phyloP scores from a whole-genome alignment of 2,329 filamentous ascomycete genomes.

The Verticillium klebahnii region DNA sequence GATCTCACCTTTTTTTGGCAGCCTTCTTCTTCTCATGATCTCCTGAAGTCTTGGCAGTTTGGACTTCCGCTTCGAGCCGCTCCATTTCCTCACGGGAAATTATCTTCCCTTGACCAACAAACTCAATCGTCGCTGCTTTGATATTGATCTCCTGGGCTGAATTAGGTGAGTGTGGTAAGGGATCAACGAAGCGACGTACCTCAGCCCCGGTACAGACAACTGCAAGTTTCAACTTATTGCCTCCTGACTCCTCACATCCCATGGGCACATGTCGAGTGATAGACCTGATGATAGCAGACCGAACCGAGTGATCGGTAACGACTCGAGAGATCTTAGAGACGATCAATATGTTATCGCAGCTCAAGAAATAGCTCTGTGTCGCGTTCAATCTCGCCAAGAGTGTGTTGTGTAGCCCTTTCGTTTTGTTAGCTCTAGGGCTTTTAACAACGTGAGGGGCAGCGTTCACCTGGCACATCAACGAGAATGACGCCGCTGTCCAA shows the following conservation, averaged over 20 bases:
- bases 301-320: conserved; percentile 25
- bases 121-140: conserved; percentile 17
- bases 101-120: conserved; percentile 18
- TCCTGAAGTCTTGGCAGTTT: conserved; percentile 14
- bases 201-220: conserved; percentile 28
- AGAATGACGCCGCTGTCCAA: conserved; percentile 27
- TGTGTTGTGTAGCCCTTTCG: conserved; percentile 21
- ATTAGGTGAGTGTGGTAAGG: not conserved
- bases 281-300: conserved; percentile 22
- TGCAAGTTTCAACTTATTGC: conserved; percentile 20
- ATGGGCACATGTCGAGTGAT: conserved; percentile 21
- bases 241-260: conserved; percentile 20
- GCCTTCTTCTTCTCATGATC: conserved; percentile 17
- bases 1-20: conserved; percentile 17
- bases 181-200: conserved; percentile 10
- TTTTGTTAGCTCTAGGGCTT: not conserved
- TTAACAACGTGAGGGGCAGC: too few relatives aligned
- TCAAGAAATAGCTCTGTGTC: conserved; percentile 27
- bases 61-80: conserved; percentile 21
- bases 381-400: conserved; percentile 27
- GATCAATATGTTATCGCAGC: conserved; percentile 28
- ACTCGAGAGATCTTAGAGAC: conserved; percentile 27
- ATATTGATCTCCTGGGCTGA: conserved; percentile 22
- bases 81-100: conserved; percentile 15
- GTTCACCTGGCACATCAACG: conserved; percentile 28